Percentiles rank a stretch among this genome's conserved stretches.
Conservation (phyloP, 176 grass and related monocot species). For the Aechmea fasciata region DNA sequence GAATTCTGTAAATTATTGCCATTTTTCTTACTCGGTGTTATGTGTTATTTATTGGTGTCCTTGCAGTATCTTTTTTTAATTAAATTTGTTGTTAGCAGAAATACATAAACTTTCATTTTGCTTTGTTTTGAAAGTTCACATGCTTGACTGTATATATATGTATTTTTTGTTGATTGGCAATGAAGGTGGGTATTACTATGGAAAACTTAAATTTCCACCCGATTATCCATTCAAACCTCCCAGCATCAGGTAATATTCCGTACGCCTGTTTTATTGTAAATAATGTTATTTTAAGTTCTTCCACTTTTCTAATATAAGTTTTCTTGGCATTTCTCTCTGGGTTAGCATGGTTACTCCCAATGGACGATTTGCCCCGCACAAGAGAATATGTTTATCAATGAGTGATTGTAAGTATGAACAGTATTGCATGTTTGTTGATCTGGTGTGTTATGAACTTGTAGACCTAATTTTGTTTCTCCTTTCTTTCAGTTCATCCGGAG, state of each 20-base stretch:
- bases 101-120: not conserved
- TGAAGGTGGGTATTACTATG: slow-evolving; percentile 96
- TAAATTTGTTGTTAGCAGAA: no score
- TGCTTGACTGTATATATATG: not conserved
- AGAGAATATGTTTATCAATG: slow-evolving; percentile 92
- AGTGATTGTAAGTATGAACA: slow-evolving; percentile 76
- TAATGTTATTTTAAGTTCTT: not conserved
- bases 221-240: slow-evolving; percentile 97
- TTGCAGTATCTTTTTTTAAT: no score
- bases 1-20: no score
- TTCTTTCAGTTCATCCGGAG: slow-evolving; percentile 75
- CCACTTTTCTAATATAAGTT: slow-evolving; percentile 3
- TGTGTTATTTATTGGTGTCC: no score
- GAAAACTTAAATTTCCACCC: slow-evolving; percentile 92
- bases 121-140: slow-evolving; percentile 1
- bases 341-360: slow-evolving; percentile 89
- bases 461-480: slow-evolving; percentile 3
- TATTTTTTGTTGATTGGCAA: slow-evolving; percentile 4
- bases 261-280: not conserved
- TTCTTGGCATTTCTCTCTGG: slow-evolving; percentile 21
- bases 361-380: slow-evolving; percentile 87
- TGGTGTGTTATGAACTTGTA: not conserved
- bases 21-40: no score
- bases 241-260: slow-evolving; percentile 66
- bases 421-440: not conserved